Percentiles rank a stretch among this genome's conserved stretches.
phyloP scores from a whole-genome alignment of 441 rosid genomes.

The Populus hybrid region DNA sequence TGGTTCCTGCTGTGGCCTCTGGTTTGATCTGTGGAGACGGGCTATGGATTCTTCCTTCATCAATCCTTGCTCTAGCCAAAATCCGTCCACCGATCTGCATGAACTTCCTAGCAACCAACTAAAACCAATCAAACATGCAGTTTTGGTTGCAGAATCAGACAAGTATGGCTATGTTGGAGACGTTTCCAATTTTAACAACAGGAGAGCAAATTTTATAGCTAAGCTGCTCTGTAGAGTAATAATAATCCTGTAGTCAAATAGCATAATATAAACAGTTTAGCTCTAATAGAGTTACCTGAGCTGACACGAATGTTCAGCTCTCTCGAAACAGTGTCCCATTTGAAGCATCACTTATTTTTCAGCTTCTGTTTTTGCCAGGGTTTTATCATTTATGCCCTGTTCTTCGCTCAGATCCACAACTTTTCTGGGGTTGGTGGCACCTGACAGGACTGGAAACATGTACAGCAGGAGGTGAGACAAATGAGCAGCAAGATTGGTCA shows the following conservation, averaged over 20 bases:
- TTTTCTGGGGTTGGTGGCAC: not conserved
- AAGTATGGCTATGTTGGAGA: not conserved
- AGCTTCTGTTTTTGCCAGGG: not conserved
- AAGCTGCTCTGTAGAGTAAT: not conserved
- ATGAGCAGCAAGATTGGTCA: not conserved
- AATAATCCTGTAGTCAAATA: not conserved
- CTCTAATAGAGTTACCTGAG: not conserved
- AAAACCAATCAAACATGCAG: not conserved
- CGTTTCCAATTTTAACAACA: not conserved
- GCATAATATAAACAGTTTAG: not conserved
- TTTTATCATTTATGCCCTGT: not conserved
- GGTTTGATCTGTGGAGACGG: constrained; percentile 45
- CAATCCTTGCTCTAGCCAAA: constrained; percentile 67
- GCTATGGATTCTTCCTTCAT: constrained; percentile 85
- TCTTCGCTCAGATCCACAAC: not conserved
- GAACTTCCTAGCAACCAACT: constrained; percentile 42
- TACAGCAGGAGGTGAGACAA: not conserved
- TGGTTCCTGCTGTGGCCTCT: constrained; percentile 74
- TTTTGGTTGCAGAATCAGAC: not conserved
- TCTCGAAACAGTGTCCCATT: not conserved
- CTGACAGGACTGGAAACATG: not conserved
- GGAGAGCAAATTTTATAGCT: not conserved
- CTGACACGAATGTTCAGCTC: not conserved
- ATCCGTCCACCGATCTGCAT: constrained; percentile 80
- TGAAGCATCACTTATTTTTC: not conserved